Percentiles rank a stretch among this genome's conserved stretches.
Evolutionary conservation across 139 green algal species (phyloP).

Genomic region (Diplosphaera chodatii): DNA sequence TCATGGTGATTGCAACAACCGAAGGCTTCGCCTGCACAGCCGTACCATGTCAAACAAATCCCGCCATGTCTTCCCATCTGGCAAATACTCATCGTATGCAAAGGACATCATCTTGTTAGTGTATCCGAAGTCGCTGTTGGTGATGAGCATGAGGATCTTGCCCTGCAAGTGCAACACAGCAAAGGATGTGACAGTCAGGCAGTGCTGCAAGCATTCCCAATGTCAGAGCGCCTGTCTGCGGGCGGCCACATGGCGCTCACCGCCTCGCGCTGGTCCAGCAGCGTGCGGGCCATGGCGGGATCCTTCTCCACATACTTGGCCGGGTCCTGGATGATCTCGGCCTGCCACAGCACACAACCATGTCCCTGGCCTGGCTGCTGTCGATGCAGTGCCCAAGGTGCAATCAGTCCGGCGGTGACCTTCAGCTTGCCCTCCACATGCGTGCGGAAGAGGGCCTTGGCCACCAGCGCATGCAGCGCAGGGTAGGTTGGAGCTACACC

Average conservation of each 20-base stretch:
- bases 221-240: no score
- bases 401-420: background rate
- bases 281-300: conserved; percentile 72
- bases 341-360: no score
- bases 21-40: no score
- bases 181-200: no score
- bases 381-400: no score
- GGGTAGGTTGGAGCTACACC: conserved; percentile 48
- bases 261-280: conserved; percentile 82
- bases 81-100: conserved; percentile 74
- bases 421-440: conserved; percentile 94
- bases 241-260: no score
- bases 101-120: conserved; percentile 85
- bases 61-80: conserved; percentile 73
- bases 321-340: conserved; percentile 84
- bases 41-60: conserved; percentile 92
- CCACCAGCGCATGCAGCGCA: conserved; percentile 65
- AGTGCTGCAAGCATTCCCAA: no score
- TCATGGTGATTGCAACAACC: no score
- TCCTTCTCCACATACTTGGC: conserved; percentile 76
- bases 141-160: conserved; percentile 94
- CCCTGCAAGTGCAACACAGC: conserved; percentile 50
- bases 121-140: conserved; percentile 81
- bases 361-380: no score
- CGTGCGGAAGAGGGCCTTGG: conserved; percentile 79